These are phyloP conservation scores for Salix arbutifolia DNA, from an alignment of 345 rosid species.

Conservation along the genomic window DNA sequence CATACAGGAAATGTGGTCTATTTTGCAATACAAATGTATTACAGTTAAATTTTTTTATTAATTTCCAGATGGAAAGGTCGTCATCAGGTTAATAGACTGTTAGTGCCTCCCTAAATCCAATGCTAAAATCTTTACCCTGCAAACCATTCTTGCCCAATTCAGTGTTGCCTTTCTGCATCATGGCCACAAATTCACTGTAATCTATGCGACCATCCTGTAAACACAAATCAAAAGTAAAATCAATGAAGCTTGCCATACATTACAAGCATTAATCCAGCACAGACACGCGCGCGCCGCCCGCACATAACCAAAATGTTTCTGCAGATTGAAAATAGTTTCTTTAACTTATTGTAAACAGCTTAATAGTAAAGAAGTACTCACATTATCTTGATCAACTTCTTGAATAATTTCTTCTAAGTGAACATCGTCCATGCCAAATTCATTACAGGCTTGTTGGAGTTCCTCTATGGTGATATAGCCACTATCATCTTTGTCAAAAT, in stretches of 20 bases:
- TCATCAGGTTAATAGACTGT: constrained; percentile 31
- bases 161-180: constrained; percentile 53
- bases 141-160: constrained; percentile 29
- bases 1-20: background rate
- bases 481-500: constrained; percentile 66
- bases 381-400: constrained; percentile 72
- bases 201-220: constrained; percentile 66
- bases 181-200: constrained; percentile 62
- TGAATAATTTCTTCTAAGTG: constrained; percentile 49
- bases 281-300: no score
- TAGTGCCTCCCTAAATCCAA: constrained; percentile 38
- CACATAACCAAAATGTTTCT: background rate
- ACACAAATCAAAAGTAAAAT: background rate
- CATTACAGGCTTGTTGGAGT: constrained; percentile 65
- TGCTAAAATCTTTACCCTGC: constrained; percentile 24
- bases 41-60: background rate
- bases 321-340: background rate
- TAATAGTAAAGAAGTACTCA: constrained; percentile 29
- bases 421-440: constrained; percentile 50
- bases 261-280: background rate
- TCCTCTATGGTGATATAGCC: constrained; percentile 67
- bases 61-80: background rate
- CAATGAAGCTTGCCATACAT: background rate
- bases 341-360: background rate
- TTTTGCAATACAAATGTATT: background rate